phyloP scores from a whole-genome alignment of 352 stramenopile genomes.

The Phytopythium vexans region DNA sequence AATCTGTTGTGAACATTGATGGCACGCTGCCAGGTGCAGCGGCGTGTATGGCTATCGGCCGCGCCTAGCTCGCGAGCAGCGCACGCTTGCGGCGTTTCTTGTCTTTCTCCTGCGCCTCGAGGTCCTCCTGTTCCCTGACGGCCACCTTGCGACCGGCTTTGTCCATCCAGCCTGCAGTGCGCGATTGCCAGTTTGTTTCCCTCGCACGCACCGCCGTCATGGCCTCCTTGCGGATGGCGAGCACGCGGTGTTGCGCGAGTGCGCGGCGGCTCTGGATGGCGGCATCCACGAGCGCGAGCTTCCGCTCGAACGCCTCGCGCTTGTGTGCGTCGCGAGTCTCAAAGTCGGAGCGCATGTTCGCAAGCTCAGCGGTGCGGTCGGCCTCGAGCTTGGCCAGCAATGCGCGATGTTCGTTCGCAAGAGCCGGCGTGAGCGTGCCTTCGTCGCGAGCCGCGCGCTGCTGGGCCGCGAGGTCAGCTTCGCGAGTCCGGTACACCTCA shows the following conservation, averaged over 20 bases:
- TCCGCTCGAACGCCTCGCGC: slow-evolving; percentile 72
- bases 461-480: no score
- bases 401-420: slow-evolving; percentile 82
- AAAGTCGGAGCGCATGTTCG: slow-evolving; percentile 26
- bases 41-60: no score
- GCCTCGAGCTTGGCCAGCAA: slow-evolving; percentile 80
- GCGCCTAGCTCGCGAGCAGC: no score
- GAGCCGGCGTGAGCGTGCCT: slow-evolving; percentile 48
- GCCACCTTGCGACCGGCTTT: slow-evolving; percentile 86
- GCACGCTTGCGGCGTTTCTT: slow-evolving; percentile 71
- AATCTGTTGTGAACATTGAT: neutral
- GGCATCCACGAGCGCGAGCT: slow-evolving; percentile 66
- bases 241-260: slow-evolving; percentile 67
- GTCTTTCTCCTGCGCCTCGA: slow-evolving; percentile 65
- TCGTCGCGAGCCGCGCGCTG: slow-evolving; percentile 67
- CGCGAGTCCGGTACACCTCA: slow-evolving; percentile 54
- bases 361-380: slow-evolving; percentile 57
- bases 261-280: slow-evolving; percentile 69
- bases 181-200: slow-evolving; percentile 84
- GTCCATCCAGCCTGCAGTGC: slow-evolving; percentile 80
- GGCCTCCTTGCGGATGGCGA: slow-evolving; percentile 76
- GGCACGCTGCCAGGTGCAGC: no score
- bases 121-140: slow-evolving; percentile 89
- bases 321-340: slow-evolving; percentile 60
- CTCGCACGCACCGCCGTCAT: slow-evolving; percentile 58